Evolutionary conservation across 1,284 basidiomycete genomes (phyloP), one percentile per base, ranked within the genome.

Genomic region (Microbotryum violaceum): DNA sequence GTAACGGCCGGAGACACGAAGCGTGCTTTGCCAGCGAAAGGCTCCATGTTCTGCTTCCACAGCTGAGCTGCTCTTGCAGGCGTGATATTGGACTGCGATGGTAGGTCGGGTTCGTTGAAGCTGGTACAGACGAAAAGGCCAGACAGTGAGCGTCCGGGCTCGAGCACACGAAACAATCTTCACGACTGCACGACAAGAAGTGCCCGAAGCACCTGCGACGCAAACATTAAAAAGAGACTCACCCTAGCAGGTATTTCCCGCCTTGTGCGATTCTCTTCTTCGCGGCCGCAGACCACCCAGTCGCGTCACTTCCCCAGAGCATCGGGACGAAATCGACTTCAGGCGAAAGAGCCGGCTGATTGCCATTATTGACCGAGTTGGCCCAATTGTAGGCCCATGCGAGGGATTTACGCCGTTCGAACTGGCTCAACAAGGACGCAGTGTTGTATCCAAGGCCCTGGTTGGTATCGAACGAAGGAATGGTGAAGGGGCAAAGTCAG

Each of bases 1-100:
- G 66, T 70, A 2, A 70, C 66, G 1, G 68, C 68, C 8, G 67
- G 66, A 42, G 66, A 63, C 44, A 66, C 60, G 46, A 70, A 60
- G 49, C 61, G 60, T 16, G 59, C 65, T 20, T 65, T 46, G 21
- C 50, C 54, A 20, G 42, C 44, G 49, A 62, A 62, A 0, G 68
- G 68, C 33, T 60, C 44, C 62, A 70, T 70, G 49, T 64, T 62
- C 47, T 53, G 31, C 59, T 65, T 64, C 64, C 68, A 70, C 2
- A 25, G 56, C 1, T 23, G 33, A 27, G 61, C 67, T 4, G 65
- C 59, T 21, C 53, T n/a, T 1, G 46, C 20, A 21, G 65, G 31
- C 18, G 58, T 62, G 58, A 70, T 64, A 45, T 69, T 49, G 4
- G 65, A 53, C 42, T 69, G 68, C 1, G 51, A 49, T 25, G 18